Evolutionary conservation across 169 alveolate genomes (phyloP).

Genomic region (Plasmodium yoelii): DNA sequence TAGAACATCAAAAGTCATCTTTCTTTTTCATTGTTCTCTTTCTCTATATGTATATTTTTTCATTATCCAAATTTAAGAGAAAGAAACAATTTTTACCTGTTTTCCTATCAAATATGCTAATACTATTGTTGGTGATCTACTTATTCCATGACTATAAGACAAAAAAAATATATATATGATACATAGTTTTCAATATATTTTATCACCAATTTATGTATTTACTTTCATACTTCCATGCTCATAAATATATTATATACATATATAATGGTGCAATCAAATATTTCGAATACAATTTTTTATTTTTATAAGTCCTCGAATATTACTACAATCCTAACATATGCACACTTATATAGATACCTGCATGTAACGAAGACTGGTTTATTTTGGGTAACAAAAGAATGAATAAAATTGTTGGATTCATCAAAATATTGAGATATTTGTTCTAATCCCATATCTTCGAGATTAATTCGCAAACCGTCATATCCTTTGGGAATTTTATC

Average conservation of each 20-base stretch:
- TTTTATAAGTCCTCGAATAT: no score
- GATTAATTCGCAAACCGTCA: constrained; percentile 64
- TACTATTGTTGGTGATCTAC: constrained; percentile 78
- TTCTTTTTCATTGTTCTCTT: no score
- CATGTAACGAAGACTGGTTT: constrained; percentile 79
- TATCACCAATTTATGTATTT: no score
- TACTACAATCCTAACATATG: no score
- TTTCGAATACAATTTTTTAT: no score
- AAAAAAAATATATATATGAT: constrained; percentile 8
- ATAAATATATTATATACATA: no score
- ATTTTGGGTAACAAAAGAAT: constrained; percentile 39
- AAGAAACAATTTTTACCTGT: constrained; percentile 50
- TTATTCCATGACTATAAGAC: constrained; percentile 76
- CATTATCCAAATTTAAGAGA: not conserved
- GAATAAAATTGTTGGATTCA: constrained; percentile 78
- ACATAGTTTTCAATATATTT: no score
- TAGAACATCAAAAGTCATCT: no score
- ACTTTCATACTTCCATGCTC: no score
- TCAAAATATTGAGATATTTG: constrained; percentile 77
- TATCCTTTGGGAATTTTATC: constrained; percentile 56
- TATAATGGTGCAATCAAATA: no score
- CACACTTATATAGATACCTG: constrained; percentile 30
- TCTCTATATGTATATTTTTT: no score
- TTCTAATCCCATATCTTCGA: constrained; percentile 80
- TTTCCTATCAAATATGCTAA: constrained; percentile 78